Base-by-base conservation (phyloP, 345 rosid genomes). In the Orychophragmus violaceus region DNA sequence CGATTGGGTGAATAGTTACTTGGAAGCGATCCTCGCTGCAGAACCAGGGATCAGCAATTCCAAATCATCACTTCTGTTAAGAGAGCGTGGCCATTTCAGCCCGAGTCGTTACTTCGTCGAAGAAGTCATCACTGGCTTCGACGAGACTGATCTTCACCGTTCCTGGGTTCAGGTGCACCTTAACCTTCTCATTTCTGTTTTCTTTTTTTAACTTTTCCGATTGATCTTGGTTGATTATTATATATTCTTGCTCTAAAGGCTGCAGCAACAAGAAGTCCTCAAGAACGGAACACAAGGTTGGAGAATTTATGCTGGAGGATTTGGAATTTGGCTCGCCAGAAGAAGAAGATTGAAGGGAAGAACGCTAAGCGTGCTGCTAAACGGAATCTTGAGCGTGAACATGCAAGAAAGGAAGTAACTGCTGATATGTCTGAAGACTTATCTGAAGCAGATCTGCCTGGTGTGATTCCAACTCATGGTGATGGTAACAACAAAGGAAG, bases 241-340 rank as follows among this genome's bases (percentile, higher is more conserved):
- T 3, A n/a, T n/a, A n/a, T 28, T 4, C 5, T 32, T 55, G 8
- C 8, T 27, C 21, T 0, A 6, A 45, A 86, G 96, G 96, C 96
- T 66, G 83, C 90, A 44, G 89, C 96, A 5, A 89, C 93, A 3
- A 87, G 87, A 71, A 84, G 89, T 72, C 87, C 93, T 17, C 88
- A 80, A 70, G 96, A 89, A 76, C 82, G 93, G 70, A 89, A 89
- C 61, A 89, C 89, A 6, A 85, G 93, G 66, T 70, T 89, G 85
- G 96, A 89, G 86, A 89, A 89, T 64, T 73, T 89, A 78, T 85
- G 93, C 56, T 89, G 96, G 96, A 82, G 93, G 85, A 89, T 89
- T 70, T 89, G 90, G 96, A 87, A 89, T 81, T 35, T 85, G 77
- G 96, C 96, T 80, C 90, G 90, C 50, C 80, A 83, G 74, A 89